Base-by-base conservation (phyloP, 2,329 filamentous ascomycete genomes). In the Aspergillus piperis region DNA sequence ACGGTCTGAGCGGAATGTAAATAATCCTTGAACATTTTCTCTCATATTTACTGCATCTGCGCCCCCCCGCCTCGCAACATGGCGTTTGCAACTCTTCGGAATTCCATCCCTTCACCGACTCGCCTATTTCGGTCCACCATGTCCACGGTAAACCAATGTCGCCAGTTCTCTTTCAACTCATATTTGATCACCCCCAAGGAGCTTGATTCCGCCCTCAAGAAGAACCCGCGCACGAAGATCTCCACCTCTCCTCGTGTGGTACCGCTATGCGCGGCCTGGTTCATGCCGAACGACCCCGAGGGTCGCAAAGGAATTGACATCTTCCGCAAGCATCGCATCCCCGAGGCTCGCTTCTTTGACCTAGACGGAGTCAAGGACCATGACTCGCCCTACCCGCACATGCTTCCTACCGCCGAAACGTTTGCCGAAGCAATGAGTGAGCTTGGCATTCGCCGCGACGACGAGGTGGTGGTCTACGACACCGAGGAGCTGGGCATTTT, bases 391-490 rank as follows among this genome's bases (percentile, higher is more conserved):
- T 98, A 96, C 74, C 94, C 95, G 7, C 95, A 99, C 76, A 99
- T 99, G 95, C 86, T 99, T 2, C 95, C 95, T 2, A 88, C 85
- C 7, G 83, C 90, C 39, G 87, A 90, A 70, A 84, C 86, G 54
- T 98, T 99, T 73, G 90, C 91, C 48, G 85, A 88, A 57, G 91
- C 93, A 44, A 96, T 99, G 93, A 89, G 90, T 68, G 86, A 90
- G 66, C 80, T 99, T 52, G 95, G 95, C 7, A 95, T 99, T 66
- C 86, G 88, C 58, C 86, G 87, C 64, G 91, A 97, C 66, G 95
- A 99, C 67, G 90, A 88, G 38, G 86, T 99, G 3, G 95, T 99
- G 0, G 91, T 99, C 5, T 99, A 99, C 73, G 95, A 99, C 74
- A 89, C 88, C 27, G 89, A 91, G 64, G 93, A 98, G 80, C 81